Conservation (phyloP, 2,329 filamentous ascomycete genomes). For the Clarireedia hainanense region DNA sequence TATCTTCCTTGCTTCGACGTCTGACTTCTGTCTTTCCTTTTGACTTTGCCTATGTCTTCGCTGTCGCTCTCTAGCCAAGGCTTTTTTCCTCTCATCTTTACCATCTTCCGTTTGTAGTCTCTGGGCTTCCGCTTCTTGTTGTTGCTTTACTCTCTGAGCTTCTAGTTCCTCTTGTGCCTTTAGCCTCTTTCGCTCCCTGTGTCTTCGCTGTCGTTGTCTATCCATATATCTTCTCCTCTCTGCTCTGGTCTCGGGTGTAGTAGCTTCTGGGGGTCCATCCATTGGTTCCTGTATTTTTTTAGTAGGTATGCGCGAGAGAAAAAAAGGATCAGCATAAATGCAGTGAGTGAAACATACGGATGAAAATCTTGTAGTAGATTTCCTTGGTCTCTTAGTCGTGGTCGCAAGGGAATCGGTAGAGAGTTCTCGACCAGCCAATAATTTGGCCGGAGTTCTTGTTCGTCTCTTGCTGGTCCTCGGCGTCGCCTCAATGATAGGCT, state of each 20-base stretch:
- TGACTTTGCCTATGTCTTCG: slow-evolving; percentile 3
- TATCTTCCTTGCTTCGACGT: background rate
- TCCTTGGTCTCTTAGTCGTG: no score
- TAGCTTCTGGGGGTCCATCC: background rate
- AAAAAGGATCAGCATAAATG: no score
- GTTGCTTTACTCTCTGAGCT: background rate
- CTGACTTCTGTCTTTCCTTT: background rate
- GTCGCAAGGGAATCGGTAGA: no score
- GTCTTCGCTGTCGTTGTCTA: slow-evolving; percentile 2
- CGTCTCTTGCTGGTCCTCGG: no score
- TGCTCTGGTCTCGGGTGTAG: background rate
- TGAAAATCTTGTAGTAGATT: no score
- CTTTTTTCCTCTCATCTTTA: slow-evolving; percentile 4
- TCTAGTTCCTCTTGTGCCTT: background rate
- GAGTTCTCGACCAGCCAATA: no score
- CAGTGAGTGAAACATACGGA: no score
- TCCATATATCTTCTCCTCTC: slow-evolving; percentile 4
- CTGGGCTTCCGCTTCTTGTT: background rate
- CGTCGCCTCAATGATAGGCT: no score
- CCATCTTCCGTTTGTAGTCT: background rate
- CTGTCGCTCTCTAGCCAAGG: slow-evolving; percentile 1
- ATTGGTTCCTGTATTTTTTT: background rate
- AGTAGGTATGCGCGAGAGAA: no score
- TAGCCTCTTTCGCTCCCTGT: slow-evolving; percentile 1
- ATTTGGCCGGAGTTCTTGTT: no score